Base-by-base conservation (phyloP, 2,329 filamentous ascomycete genomes). In the Epichloe uncinata region DNA sequence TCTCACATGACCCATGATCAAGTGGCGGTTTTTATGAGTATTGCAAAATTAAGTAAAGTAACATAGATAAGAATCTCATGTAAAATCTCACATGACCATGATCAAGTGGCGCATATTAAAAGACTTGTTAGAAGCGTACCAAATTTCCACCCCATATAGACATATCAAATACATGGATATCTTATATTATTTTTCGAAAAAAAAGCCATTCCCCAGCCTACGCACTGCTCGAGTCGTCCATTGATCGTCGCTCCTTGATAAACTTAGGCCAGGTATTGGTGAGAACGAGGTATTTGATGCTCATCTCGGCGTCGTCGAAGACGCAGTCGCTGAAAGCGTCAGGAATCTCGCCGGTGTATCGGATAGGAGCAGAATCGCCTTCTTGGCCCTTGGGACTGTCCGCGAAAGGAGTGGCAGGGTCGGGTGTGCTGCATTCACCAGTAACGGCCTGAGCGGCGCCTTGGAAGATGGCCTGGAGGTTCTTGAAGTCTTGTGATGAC, bases 181-280 rank as follows among this genome's bases (percentile, higher is more conserved):
- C 16, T 45, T 20, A 3, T 3, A 16, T 12, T 9, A 3, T n/a
- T 18, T 45, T 6, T 7, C 0, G n/a, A 0, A 5, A 36, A 20
- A 36, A 34, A 15, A 13, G 5, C 4, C 12, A 20, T n/a, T 44
- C 38, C 30, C 34, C 47, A 49, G 15, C 40, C 50, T 60, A 54
- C 9, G 49, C 38, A 12, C 42, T 53, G 42, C 51, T 50, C 1
- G 41, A 42, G 5, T 42, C 37, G 45, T 66, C 65, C 37, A 63
- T 56, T 1, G 64, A 67, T n/a, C 64, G 57, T 45, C 64, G 57
- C 47, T 73, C 70, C 51, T 63, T 68, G 52, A 78, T 71, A 54
- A 75, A 81, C 59, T 78, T 78, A 36, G 76, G 75, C 82, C 82
- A 85, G 0, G 82, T 85, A 60, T 85, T 85, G 13, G 80, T 83